Evolutionary conservation across 2,329 filamentous ascomycete genomes (phyloP).

Genomic region (Pseudocercospora macadamiae): DNA sequence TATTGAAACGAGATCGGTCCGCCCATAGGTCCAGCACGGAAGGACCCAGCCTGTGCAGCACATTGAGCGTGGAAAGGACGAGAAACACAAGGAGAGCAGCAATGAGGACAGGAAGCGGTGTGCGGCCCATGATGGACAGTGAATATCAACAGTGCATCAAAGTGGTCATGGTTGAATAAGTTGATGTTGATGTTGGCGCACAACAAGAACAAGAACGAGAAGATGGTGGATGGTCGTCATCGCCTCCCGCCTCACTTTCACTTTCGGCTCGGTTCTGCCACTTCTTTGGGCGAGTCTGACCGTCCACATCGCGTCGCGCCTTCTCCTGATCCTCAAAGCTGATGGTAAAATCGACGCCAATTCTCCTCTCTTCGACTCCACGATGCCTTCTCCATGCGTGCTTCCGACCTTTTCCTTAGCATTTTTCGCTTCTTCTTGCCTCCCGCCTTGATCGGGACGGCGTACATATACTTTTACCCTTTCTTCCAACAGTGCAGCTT

Average conservation of each 20-base stretch:
- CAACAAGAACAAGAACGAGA: too few relatives aligned
- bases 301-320: not conserved
- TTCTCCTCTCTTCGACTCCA: not conserved
- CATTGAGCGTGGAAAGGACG: constrained; percentile 22
- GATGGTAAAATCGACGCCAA: not conserved
- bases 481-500: constrained; percentile 80
- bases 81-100: constrained; percentile 23
- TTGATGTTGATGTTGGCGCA: too few relatives aligned
- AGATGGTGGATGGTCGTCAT: too few relatives aligned
- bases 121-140: constrained; percentile 21
- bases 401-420: constrained; percentile 50
- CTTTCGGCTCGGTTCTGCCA: too few relatives aligned
- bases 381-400: constrained; percentile 46
- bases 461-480: constrained; percentile 88
- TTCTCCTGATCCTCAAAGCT: not conserved
- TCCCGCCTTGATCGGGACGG: constrained; percentile 68
- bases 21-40: constrained; percentile 20
- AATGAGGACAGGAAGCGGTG: constrained; percentile 22
- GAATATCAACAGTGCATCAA: too few relatives aligned
- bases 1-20: constrained; percentile 4
- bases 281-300: too few relatives aligned
- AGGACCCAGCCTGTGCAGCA: constrained; percentile 23
- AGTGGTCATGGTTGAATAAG: too few relatives aligned
- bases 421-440: constrained; percentile 60
- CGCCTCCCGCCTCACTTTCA: too few relatives aligned